phyloP scores from a whole-genome alignment of 1,284 basidiomycete species.

The Ceratobasidium sp. region DNA sequence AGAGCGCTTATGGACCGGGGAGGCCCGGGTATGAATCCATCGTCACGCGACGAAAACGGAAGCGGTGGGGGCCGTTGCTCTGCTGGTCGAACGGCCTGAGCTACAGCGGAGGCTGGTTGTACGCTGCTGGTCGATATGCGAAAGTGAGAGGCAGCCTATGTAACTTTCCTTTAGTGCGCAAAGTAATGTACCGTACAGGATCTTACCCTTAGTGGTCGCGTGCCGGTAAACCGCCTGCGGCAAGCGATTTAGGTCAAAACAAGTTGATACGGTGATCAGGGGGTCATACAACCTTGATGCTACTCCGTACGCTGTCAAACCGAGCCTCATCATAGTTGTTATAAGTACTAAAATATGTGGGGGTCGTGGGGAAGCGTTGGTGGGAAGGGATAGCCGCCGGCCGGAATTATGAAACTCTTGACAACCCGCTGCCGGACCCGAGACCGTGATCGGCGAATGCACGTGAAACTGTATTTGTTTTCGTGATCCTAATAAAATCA shows the following conservation, averaged over 20 bases:
- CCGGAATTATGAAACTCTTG: not conserved
- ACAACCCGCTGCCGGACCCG: not conserved
- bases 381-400: constrained; percentile 23
- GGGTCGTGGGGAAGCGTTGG: constrained; percentile 9
- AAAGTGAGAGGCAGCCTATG: not conserved
- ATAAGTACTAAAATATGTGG: not conserved
- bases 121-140: constrained; percentile 24
- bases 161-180: not conserved
- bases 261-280: not conserved
- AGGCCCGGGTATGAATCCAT: not conserved
- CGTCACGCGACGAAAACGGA: constrained; percentile 22
- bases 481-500: no score
- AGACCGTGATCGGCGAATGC: not conserved
- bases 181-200: not conserved
- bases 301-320: not conserved
- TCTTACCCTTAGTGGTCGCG: constrained; percentile 3
- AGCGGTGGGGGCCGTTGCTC: constrained; percentile 14
- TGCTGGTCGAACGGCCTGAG: not conserved
- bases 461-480: no score
- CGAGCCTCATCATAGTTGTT: not conserved
- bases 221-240: not conserved
- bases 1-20: constrained; percentile 1
- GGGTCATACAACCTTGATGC: not conserved
- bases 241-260: not conserved
- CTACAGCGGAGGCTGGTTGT: constrained; percentile 14